Evolutionary conservation across 108 stramenopile species (phyloP), one percentile per base, ranked within the genome.

Genomic region (Craspedostauros australis): DNA sequence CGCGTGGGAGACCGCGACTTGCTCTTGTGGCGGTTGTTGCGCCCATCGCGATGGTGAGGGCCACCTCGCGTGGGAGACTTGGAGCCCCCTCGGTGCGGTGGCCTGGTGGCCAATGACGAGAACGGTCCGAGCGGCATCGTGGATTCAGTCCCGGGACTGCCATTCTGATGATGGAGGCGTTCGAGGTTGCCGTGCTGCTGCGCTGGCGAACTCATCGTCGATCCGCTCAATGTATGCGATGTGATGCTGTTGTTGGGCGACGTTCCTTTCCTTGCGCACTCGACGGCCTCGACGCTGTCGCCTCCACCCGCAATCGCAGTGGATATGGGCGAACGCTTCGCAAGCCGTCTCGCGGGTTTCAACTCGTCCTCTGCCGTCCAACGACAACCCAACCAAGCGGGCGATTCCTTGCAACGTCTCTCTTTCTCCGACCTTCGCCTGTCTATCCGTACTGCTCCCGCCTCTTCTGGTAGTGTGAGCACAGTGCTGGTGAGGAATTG

Each of bases 1-100:
- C 47, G 46, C 29, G 30, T 56, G 16, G 56, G 50, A 24, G 64
- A 40, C n/a, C 39, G 14, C n/a, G 47, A 56, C 23, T 64, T 64
- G 44, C 5, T 41, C 25, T 53, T 52, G 31, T 54, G 43, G 39
- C 22, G 37, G 29, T 6, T 4, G 36, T 41, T 38, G 20, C 11
- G 36, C 37, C 52, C 20, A 24, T 53, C 14, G 51, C 46, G 34
- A 28, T 29, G 31, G 36, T 51, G 14, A 20, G 12, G 6, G 28
- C 37, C 23, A 0, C 29, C 23, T 6, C 66, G 32, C 38, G n/a
- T 32, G 8, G 66, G 66, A 28, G 66, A 68, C n/a, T 38, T 44
- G 16, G 66, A 68, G 34, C 34, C 11, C 11, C 34, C 34, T 11
- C 34, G 11, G 34, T 36, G 9, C 11, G 34, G 34, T 36, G 34